Base-by-base conservation (phyloP, 169 alveolate genomes). In the Babesia bigemina region DNA sequence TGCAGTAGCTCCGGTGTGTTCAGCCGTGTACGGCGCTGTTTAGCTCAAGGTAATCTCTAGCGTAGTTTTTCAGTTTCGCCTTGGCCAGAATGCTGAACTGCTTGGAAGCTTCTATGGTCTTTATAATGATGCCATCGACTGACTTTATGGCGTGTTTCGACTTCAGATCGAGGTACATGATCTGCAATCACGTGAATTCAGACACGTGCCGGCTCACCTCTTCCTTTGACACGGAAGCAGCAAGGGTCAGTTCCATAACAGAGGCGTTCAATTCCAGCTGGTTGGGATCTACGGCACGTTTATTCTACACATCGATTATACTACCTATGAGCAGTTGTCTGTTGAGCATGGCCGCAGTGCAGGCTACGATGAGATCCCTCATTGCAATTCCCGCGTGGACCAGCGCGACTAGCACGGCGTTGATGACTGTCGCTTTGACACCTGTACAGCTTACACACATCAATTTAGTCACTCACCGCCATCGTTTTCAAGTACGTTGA, bases 341-440 rank as follows among this genome's bases (percentile, higher is more conserved):
- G 69, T 90, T 88, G 49, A 90, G 81, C 75, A 63, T 71, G 48
- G 72, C 45, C 24, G 81, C 91, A 11, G 94, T 79, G 39, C 91
- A 76, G 65, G 94, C 83, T 62, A 86, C 79, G 49, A 86, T 65
- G 58, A 90, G 76, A 55, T 86, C 88, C 77, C 63, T 90, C 73
- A 90, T 71, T 8, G 94, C 90, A 22, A 90, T 84, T 28, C 94
- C 94, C 39, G 94, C 94, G 71, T 90, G 92, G 16, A 90, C 75
- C 57, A 90, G 87, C 52, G 94, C 94, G 39, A 90, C 50, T 45
- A 82, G 69, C 45, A 86, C 88, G 22, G 92, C 83, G 55, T 90
- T 90, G 29, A 90, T 61, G 36, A 87, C 91, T 28, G 94, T 89
- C 26, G 89, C 79, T 50, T 86, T 85, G 47, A 90, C 75, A 57